These are phyloP conservation scores for Ramaria sp. DNA, from an alignment of 768 basidiomycete species.

Conservation along the genomic window DNA sequence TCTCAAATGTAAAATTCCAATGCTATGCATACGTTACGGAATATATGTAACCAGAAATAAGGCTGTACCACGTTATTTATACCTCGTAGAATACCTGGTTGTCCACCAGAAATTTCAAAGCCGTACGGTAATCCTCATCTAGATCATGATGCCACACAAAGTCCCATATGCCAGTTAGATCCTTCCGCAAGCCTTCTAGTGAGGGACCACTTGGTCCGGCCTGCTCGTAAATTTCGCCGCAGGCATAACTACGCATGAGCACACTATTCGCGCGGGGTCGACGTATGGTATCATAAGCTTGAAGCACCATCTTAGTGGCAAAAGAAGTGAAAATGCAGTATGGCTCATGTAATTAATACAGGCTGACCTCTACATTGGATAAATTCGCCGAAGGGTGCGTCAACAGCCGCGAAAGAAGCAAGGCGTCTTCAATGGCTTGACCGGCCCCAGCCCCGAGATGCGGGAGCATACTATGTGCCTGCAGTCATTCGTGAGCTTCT, in stretches of 20 bases:
- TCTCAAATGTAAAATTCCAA: no score
- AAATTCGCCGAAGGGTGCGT: slow-evolving; percentile 28
- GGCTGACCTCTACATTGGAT: slow-evolving; percentile 30
- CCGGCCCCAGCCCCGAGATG: slow-evolving; percentile 49
- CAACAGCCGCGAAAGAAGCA: slow-evolving; percentile 35
- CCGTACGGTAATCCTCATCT: slow-evolving; percentile 26
- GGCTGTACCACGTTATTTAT: no score
- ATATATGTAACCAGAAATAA: no score
- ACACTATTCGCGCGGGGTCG: slow-evolving; percentile 41
- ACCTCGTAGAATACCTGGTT: not conserved
- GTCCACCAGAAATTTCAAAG: slow-evolving; percentile 12
- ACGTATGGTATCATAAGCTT: slow-evolving; percentile 33
- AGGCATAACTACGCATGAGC: slow-evolving; percentile 26
- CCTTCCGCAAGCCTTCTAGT: slow-evolving; percentile 21
- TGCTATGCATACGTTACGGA: no score
- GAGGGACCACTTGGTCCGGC: slow-evolving; percentile 23
- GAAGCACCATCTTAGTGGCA: slow-evolving; percentile 29
- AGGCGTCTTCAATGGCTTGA: slow-evolving; percentile 49
- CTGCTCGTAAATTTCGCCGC: slow-evolving; percentile 34
- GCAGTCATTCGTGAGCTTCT: not conserved
- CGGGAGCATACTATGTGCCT: slow-evolving; percentile 47
- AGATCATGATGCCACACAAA: slow-evolving; percentile 41
- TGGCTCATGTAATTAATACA: not conserved
- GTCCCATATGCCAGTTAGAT: slow-evolving; percentile 31
- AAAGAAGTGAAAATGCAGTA: not conserved